phyloP scores from a whole-genome alignment of 2,329 filamentous ascomycete species.

The Penicillium sp. region DNA sequence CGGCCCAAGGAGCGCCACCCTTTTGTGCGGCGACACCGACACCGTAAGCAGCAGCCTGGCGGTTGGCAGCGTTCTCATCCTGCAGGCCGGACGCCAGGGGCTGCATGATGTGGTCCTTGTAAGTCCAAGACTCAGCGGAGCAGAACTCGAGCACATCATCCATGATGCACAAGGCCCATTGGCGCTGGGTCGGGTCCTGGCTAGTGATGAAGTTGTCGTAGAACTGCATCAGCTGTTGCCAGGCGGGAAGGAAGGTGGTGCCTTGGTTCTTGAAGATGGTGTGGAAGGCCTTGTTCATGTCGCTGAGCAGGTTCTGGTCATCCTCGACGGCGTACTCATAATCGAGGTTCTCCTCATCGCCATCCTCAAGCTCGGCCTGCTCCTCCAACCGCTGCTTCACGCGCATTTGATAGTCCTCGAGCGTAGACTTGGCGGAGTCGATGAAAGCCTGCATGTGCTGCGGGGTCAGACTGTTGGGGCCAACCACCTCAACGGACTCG shows the following conservation, averaged over 20 bases:
- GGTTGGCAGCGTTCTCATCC: conserved; percentile 84
- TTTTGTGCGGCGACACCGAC: conserved; percentile 94
- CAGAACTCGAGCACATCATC: conserved; percentile 98
- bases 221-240: conserved; percentile 81
- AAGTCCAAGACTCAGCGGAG: conserved; percentile 82
- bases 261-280: conserved; percentile 98
- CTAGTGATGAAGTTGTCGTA: conserved; percentile 85
- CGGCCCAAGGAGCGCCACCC: conserved; percentile 81
- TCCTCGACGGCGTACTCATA: conserved; percentile 91
- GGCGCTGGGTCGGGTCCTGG: conserved; percentile 81
- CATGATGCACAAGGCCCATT: conserved; percentile 99
- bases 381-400: conserved; percentile 84
- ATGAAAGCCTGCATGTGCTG: conserved; percentile 87
- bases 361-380: conserved; percentile 79
- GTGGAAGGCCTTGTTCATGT: conserved; percentile 99
- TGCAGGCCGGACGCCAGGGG: conserved; percentile 84
- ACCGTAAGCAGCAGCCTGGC: conserved; percentile 94
- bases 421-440: conserved; percentile 76
- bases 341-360: conserved; percentile 86
- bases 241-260: conserved; percentile 77
- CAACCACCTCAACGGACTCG: conserved; percentile 92
- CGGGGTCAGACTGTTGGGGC: conserved; percentile 75
- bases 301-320: conserved; percentile 91
- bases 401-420: conserved; percentile 90
- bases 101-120: conserved; percentile 81